Percentiles rank a stretch among this genome's conserved stretches.
These are phyloP conservation scores for Phoma sp. DNA, from an alignment of 2,329 filamentous ascomycete species.

Conservation along the genomic window DNA sequence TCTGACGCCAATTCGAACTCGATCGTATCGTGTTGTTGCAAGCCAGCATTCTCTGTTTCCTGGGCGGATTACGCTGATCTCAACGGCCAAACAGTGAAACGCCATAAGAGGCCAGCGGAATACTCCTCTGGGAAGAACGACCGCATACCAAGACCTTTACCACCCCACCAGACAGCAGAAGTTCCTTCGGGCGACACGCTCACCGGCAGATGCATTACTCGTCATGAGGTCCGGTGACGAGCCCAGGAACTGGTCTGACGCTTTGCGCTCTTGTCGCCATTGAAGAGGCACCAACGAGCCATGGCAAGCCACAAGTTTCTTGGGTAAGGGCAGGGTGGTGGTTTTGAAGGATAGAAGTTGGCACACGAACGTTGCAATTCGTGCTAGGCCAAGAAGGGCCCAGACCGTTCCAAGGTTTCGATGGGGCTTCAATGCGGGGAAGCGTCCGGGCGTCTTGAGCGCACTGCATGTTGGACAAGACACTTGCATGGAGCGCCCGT, in stretches of 20 bases:
- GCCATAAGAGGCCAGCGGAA: neutral
- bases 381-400: conserved; percentile 30
- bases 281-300: conserved; percentile 19
- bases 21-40: neutral
- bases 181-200: conserved; percentile 4
- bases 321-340: conserved; percentile 21
- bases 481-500: conserved; percentile 12
- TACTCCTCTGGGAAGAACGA: conserved; percentile 13
- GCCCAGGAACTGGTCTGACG: conserved; percentile 16
- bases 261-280: conserved; percentile 26
- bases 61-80: neutral
- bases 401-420: conserved; percentile 25
- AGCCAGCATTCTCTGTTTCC: neutral
- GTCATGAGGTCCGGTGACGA: conserved; percentile 18
- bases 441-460: conserved; percentile 12
- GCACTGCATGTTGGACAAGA: conserved; percentile 12
- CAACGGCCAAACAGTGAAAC: neutral
- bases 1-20: neutral
- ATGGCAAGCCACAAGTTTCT: conserved; percentile 36
- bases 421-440: conserved; percentile 22
- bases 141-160: conserved; percentile 18
- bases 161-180: conserved; percentile 6
- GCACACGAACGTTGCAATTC: conserved; percentile 16
- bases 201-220: conserved; percentile 20
- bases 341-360: conserved; percentile 15